Percentiles rank a stretch among this genome's conserved stretches.
phyloP scores from a whole-genome alignment of 2,329 filamentous ascomycete species.

The Diplodia sapinea region DNA sequence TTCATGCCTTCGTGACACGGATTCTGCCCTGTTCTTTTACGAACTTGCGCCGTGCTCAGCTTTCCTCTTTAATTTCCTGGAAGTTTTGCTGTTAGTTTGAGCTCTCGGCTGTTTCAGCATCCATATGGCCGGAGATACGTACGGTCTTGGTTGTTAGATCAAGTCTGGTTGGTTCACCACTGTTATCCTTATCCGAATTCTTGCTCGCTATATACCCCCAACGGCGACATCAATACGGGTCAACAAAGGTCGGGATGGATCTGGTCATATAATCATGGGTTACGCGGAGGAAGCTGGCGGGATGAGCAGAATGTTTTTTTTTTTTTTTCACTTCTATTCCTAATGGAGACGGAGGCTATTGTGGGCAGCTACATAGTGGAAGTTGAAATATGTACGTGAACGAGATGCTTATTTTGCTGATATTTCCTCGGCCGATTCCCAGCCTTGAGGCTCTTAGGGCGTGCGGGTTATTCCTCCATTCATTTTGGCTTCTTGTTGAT shows the following conservation, averaged over 20 bases:
- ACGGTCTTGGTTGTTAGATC: background rate
- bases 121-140: background rate
- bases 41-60: background rate
- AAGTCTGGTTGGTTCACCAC: conserved; percentile 3
- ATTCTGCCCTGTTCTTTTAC: background rate
- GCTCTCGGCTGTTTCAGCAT: background rate
- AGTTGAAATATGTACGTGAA: background rate
- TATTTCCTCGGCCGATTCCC: background rate
- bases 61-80: background rate
- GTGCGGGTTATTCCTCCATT: background rate
- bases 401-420: background rate
- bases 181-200: background rate
- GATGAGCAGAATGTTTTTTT: background rate
- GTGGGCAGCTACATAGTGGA: background rate
- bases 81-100: background rate
- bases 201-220: background rate
- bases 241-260: background rate
- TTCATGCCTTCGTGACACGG: background rate
- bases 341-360: background rate
- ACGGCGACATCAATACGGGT: background rate
- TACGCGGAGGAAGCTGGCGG: background rate
- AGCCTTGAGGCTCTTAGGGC: background rate
- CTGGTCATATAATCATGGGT: background rate
- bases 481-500: background rate
- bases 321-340: background rate